Evolutionary conservation across 2,329 filamentous ascomycete genomes (phyloP).

Genomic region (Ophiostoma himal-ulmi): DNA sequence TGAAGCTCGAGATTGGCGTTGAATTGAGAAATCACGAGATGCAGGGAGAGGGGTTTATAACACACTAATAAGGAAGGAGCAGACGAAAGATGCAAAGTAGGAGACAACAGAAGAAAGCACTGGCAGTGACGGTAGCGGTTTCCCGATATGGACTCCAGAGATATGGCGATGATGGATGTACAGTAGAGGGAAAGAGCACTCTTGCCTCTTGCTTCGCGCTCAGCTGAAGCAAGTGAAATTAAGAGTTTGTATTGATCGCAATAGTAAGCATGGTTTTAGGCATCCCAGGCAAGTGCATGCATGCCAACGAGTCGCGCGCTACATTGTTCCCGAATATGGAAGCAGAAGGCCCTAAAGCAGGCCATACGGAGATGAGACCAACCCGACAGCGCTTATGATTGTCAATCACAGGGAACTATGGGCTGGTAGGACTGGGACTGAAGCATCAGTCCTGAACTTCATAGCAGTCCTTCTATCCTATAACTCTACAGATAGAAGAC

Average conservation of each 20-base stretch:
- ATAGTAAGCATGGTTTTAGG: not conserved
- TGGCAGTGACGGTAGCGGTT: not conserved
- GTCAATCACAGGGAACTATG: too few relatives aligned
- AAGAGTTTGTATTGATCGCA: not conserved
- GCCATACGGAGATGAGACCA: not conserved
- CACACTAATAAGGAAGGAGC: not conserved
- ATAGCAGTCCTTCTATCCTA: too few relatives aligned
- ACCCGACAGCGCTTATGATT: not conserved
- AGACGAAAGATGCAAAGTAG: not conserved
- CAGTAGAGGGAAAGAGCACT: not conserved
- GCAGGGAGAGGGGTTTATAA: not conserved
- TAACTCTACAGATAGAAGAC: too few relatives aligned
- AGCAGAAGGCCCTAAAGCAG: not conserved
- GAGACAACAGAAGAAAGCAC: not conserved
- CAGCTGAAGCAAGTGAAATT: not conserved
- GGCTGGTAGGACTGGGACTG: not conserved
- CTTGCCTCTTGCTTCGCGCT: not conserved
- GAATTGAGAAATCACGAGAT: not conserved
- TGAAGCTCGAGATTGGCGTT: not conserved
- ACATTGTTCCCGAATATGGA: not conserved
- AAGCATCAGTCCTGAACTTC: not conserved
- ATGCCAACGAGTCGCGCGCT: not conserved
- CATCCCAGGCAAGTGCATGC: not conserved
- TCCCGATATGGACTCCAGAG: not conserved
- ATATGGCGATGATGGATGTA: not conserved